phyloP scores from a whole-genome alignment of 2,329 filamentous ascomycete species.

The Botrytis fragariae region DNA sequence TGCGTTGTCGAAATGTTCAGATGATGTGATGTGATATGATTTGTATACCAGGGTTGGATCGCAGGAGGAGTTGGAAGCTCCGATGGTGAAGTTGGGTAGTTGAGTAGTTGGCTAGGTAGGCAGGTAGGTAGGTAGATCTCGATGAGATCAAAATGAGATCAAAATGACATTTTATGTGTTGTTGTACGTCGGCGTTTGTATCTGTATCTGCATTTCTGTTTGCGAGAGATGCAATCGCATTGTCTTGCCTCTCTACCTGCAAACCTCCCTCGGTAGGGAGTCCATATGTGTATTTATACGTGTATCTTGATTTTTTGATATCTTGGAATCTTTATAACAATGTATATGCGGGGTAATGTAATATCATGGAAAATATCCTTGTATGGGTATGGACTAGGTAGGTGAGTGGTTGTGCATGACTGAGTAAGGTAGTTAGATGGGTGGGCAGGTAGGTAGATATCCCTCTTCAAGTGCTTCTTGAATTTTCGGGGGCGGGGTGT shows the following conservation, averaged over 20 bases:
- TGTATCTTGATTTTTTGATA: neutral
- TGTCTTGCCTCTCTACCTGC: neutral
- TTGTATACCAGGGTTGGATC: neutral
- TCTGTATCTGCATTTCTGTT: neutral
- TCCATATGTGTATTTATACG: neutral
- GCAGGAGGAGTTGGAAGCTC: neutral
- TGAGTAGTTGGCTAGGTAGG: too few relatives aligned
- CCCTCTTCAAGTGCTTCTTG: neutral
- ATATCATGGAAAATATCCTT: neutral
- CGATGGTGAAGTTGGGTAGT: neutral
- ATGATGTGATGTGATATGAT: neutral
- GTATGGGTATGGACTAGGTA: neutral
- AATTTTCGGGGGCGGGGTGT: too few relatives aligned
- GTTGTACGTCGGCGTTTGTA: neutral
- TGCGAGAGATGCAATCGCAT: neutral
- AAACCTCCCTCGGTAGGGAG: too few relatives aligned
- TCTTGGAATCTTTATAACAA: neutral
- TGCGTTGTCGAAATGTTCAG: neutral
- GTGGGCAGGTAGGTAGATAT: neutral
- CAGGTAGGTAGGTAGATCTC: neutral
- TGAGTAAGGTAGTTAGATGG: neutral
- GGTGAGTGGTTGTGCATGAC: too few relatives aligned
- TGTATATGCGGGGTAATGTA: neutral
- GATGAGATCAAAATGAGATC: neutral
- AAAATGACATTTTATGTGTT: neutral